A percentile compares a stretch with the other conserved stretches of the same genome.
These are phyloP conservation scores for Termitomyces titanicus DNA, from an alignment of 768 basidiomycete genomes.

Conservation along the genomic window DNA sequence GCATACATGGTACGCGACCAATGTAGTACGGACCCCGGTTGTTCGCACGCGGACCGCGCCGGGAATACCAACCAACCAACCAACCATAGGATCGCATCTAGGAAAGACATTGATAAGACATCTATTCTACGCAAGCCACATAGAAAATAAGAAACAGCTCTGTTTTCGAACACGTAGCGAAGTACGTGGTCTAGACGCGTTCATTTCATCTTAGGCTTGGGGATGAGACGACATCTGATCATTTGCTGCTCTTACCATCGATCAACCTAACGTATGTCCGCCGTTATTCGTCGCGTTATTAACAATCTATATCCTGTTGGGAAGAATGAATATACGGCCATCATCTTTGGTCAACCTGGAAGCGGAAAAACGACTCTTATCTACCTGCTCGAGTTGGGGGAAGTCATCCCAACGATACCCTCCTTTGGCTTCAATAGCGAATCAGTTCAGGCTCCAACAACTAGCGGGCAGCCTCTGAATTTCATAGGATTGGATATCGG, in stretches of 20 bases:
- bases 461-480: constrained; percentile 31
- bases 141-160: too few species aligned
- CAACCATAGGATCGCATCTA: too few species aligned
- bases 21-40: too few species aligned
- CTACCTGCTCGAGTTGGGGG: constrained; percentile 37
- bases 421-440: constrained; percentile 58
- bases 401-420: constrained; percentile 36
- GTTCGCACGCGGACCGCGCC: too few species aligned
- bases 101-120: too few species aligned
- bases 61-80: too few species aligned
- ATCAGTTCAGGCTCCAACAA: constrained; percentile 33
- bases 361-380: constrained; percentile 46
- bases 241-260: not conserved
- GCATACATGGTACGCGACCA: too few species aligned
- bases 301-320: constrained; percentile 18
- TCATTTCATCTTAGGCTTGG: too few species aligned
- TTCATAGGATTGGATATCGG: constrained; percentile 66
- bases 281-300: constrained; percentile 1
- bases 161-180: too few species aligned
- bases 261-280: not conserved
- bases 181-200: too few species aligned
- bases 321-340: constrained; percentile 14
- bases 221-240: too few species aligned
- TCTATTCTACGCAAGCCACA: too few species aligned
- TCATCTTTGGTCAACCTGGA: constrained; percentile 34